Evolutionary conservation across 1,284 basidiomycete genomes (phyloP), one percentile per base, ranked within the genome.

Genomic region (Rhodotorula sp.): DNA sequence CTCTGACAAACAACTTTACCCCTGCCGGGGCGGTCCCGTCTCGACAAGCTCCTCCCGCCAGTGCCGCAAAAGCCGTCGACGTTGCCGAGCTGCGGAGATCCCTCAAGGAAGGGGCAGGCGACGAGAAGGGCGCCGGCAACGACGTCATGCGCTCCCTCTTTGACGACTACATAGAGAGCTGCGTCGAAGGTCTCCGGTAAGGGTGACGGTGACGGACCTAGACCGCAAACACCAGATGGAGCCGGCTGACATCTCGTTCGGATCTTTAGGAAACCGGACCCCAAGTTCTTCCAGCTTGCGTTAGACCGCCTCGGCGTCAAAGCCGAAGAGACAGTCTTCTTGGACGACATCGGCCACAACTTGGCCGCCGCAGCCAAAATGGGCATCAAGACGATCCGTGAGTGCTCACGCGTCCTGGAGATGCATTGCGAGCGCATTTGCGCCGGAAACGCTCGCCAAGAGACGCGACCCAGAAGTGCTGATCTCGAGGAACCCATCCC

Each of bases 291-390:
- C 70, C 75, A 76, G 62, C 68, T 81, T 64, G 79, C 80, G 14
- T 68, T 81, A 29, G 68, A 79, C 37, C 59, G 72, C 42, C 73
- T 81, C 56, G 74, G 78, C 37, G 74, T 78, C 53, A 63, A 74
- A 58, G 68, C 78, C n/a, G 64, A 78, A 22, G 77, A 81, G 63
- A 75, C 77, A 0, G 76, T 81, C 44, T 81, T 81, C 62, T 73
- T 81, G 26, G 80, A 81, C 73, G 80, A 81, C 61, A 80, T 81
- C 48, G 80, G 80, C 20, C 72, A 67, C 44, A 81, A 81, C 64
- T 76, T 81, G 55, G 79, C 79, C 33, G 75, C 80, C 1, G 80
- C 80, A 18, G 64, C 72, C 15, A 74, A 77, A 67, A 67, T 81
- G 26, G 80, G 80, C 15, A 80, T 81, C 51, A 72, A 73, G 10